A percentile compares a stretch with the other conserved stretches of the same genome.
These are phyloP conservation scores for Begonia peltatifolia DNA, from an alignment of 306 rosid species.

Conservation along the genomic window DNA sequence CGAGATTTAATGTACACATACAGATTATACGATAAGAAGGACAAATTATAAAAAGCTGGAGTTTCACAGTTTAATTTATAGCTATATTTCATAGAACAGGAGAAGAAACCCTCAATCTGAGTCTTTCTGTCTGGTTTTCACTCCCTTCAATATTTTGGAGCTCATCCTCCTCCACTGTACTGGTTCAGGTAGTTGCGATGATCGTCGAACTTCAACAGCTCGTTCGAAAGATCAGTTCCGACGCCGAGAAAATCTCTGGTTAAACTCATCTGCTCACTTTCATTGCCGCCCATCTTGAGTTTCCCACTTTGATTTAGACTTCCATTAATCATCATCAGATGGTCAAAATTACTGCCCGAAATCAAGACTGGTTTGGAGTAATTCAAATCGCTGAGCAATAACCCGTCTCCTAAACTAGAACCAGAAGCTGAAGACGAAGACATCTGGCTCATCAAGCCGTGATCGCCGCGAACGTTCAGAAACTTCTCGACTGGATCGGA, in stretches of 20 bases:
- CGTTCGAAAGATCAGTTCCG: conserved; percentile 30
- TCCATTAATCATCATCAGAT: background rate
- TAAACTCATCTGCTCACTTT: conserved; percentile 21
- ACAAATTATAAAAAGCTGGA: too few relatives aligned
- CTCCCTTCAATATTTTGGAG: too few relatives aligned
- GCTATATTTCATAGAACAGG: too few relatives aligned
- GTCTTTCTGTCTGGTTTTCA: too few relatives aligned
- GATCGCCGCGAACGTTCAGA: background rate
- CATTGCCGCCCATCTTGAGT: background rate
- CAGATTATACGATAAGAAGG: too few relatives aligned
- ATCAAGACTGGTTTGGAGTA: background rate
- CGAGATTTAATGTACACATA: too few relatives aligned
- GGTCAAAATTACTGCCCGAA: conserved; percentile 1
- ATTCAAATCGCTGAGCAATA: background rate
- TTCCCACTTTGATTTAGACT: too few relatives aligned
- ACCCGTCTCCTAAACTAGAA: background rate
- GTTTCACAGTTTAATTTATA: too few relatives aligned
- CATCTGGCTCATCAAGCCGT: background rate
- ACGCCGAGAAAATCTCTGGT: conserved; percentile 87
- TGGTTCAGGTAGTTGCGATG: conserved; percentile 18
- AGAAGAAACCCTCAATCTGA: too few relatives aligned
- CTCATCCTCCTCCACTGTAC: background rate
- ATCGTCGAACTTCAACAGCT: conserved; percentile 12
- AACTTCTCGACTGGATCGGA: background rate
- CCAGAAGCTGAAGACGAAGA: background rate